A percentile compares a stretch with the other conserved stretches of the same genome.
Conservation (phyloP, 768 basidiomycete genomes). For the Roridomyces roridus region DNA sequence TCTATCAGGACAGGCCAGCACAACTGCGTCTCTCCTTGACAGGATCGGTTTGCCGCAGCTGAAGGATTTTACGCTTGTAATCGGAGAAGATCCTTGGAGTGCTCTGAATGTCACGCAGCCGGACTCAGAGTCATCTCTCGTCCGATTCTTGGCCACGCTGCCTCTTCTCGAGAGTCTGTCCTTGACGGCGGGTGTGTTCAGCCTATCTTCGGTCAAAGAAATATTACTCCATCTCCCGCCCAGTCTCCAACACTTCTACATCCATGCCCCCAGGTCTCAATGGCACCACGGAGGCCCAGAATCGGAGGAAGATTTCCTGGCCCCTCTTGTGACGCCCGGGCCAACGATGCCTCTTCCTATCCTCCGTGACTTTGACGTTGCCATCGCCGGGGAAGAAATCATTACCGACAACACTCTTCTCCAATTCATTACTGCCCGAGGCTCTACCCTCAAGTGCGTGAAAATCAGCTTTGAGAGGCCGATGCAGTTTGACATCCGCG, state of each 20-base stretch:
- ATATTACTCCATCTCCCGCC: neutral
- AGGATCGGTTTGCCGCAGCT: no score
- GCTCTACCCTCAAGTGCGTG: neutral
- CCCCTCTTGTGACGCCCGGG: neutral
- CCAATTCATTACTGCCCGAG: neutral
- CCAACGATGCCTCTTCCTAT: neutral
- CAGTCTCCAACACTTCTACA: neutral
- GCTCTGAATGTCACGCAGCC: no score
- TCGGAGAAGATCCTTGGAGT: no score
- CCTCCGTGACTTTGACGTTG: neutral
- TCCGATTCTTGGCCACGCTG: no score
- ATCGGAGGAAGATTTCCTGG: neutral
- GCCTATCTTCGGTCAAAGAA: no score
- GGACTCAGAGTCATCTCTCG: no score
- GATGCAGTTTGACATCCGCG: neutral
- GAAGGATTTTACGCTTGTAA: no score
- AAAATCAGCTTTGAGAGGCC: neutral
- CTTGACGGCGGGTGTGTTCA: no score
- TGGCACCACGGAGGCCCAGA: neutral
- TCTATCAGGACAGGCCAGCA: no score
- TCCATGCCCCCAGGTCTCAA: neutral
- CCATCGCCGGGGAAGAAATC: neutral
- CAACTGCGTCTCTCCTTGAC: no score
- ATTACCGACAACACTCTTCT: conserved; percentile 3
- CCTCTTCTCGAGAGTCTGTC: no score